Base-by-base conservation (phyloP, 352 stramenopile species). In the Aphanomyces invadans region DNA sequence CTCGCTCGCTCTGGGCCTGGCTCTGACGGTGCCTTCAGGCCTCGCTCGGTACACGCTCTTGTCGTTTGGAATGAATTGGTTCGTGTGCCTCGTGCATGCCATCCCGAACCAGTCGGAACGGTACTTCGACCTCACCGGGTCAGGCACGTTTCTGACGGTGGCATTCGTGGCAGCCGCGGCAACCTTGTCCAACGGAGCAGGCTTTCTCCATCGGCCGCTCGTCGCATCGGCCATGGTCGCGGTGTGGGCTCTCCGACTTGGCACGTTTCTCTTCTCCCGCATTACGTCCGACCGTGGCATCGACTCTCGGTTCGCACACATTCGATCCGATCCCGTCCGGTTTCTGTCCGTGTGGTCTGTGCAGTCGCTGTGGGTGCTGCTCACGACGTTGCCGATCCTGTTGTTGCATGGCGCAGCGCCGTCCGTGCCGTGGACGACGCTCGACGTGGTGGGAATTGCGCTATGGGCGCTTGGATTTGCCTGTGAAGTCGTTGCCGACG, bases 311-410 rank as follows among this genome's bases (percentile, higher is more conserved):
- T 95, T 95, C 61, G 61, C 71, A 9, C 69, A 81, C 10, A 91
- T 95, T 56, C 74, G 77, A 44, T 68, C 48, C 48, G 85, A 90
- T 52, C 71, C 81, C 15, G 45, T 89, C 57, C 74, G 69, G 23
- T 95, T 95, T 71, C 73, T 95, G 28, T 76, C 70, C 0, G 81
- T 88, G 19, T 95, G 86, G 86, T 89, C 64, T 44, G 77, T 95
- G 42, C 86, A 95, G 67, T 83, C 82, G 5, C 76, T 95, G 21
- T 95, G 86, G 87, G 81, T 87, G 0, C 73, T 95, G 29, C 61
- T 90, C 28, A 95, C 87, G 7, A 66, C 77, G 38, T 72, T 95
- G 4, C 76, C 86, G 0, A 78, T 93, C 55, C 70, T 91, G 38
- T 73, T 90, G 25, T 78, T 64, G 26, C 61, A 86, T 31, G 70